phyloP scores from a whole-genome alignment of 139 green algal species.

The Picochlorum sp. region DNA sequence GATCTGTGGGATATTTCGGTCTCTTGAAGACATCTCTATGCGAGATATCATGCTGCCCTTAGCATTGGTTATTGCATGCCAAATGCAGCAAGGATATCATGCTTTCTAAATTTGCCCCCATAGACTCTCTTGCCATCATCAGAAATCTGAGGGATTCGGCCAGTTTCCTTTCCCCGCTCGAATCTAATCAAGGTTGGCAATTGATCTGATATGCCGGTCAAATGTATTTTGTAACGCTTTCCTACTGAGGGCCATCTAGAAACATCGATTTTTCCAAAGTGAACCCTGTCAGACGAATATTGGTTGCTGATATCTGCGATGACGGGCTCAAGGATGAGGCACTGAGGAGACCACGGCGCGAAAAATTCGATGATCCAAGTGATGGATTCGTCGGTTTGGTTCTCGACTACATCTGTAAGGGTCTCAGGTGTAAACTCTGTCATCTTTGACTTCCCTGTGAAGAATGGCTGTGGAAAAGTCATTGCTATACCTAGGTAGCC shows the following conservation, averaged over 20 bases:
- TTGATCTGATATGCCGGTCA: constrained; percentile 21
- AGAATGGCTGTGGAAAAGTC: constrained; percentile 32
- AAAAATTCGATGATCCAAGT: constrained; percentile 40
- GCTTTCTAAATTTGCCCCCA: constrained; percentile 16
- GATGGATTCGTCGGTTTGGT: not conserved
- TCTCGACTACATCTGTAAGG: constrained; percentile 22
- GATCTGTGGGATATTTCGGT: constrained; percentile 30
- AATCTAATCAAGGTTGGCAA: constrained; percentile 56
- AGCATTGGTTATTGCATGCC: constrained; percentile 20
- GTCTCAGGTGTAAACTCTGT: constrained; percentile 29
- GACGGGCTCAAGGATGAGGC: constrained; percentile 39
- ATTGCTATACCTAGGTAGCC: constrained; percentile 21
- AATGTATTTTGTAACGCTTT: constrained; percentile 11
- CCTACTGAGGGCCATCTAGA: constrained; percentile 34
- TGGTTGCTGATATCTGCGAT: constrained; percentile 34
- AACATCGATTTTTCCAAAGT: constrained; percentile 40
- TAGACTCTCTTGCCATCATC: constrained; percentile 23
- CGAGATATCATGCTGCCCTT: too few relatives aligned
- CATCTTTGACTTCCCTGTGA: constrained; percentile 19
- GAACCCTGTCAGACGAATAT: constrained; percentile 27
- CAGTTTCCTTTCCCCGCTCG: constrained; percentile 37
- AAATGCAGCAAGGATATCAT: constrained; percentile 42
- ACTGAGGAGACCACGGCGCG: constrained; percentile 33
- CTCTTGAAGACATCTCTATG: not conserved
- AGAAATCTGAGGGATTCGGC: constrained; percentile 44